phyloP scores from a whole-genome alignment of 768 basidiomycete genomes.

The Mycena haematopus region DNA sequence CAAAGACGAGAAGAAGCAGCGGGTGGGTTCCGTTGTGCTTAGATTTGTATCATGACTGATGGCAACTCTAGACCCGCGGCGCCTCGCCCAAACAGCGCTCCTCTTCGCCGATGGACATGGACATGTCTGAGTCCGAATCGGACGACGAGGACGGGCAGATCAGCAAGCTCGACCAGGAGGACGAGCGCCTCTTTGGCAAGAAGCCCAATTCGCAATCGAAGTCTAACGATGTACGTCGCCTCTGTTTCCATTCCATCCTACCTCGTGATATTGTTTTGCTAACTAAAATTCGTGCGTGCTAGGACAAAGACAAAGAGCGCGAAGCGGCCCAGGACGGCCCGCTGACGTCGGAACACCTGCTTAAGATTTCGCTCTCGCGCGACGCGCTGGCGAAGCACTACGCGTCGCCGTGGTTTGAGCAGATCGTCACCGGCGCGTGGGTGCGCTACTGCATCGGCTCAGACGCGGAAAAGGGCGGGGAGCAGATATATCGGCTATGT shows the following conservation, averaged over 20 bases:
- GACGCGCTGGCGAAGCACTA: constrained; percentile 74
- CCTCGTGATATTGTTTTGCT: no score
- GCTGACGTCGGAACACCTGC: constrained; percentile 62
- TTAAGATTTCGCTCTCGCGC: constrained; percentile 68
- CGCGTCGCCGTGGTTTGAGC: constrained; percentile 81
- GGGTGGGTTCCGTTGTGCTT: constrained; percentile 52
- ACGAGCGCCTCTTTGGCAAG: constrained; percentile 63
- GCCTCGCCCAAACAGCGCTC: constrained; percentile 67
- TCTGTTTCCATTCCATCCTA: neutral
- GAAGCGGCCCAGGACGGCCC: constrained; percentile 45
- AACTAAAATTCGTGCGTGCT: no score
- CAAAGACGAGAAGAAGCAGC: constrained; percentile 86
- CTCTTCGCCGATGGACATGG: constrained; percentile 86
- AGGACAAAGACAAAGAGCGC: neutral
- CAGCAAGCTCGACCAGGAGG: constrained; percentile 74
- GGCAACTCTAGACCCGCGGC: constrained; percentile 45
- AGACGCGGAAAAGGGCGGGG: constrained; percentile 56
- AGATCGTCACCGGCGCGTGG: constrained; percentile 81
- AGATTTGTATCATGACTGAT: no score
- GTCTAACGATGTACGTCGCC: no score
- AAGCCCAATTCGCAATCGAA: no score
- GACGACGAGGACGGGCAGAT: constrained; percentile 83
- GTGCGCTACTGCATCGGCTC: constrained; percentile 83
- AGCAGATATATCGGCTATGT: constrained; percentile 81
- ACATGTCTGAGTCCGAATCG: constrained; percentile 69